Base-by-base conservation (phyloP, 371 early-diverging fungal genomes). In the Dipsacomyces acuminosporus region DNA sequence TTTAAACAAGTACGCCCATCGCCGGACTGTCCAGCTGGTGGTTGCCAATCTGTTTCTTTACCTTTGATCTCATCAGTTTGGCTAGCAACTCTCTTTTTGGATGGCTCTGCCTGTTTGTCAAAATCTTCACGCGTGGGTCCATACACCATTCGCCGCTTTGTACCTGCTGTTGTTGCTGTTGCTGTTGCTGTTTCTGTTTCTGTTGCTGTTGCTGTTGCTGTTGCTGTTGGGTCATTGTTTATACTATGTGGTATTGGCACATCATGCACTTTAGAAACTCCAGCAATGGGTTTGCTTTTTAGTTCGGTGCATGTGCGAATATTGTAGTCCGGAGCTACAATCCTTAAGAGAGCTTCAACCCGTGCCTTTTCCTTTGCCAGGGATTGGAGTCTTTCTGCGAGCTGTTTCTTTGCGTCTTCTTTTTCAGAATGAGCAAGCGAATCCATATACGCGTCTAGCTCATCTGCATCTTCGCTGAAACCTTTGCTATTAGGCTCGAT, bases 1-100 rank as follows among this genome's bases (percentile, higher is more conserved):
- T 74, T 74, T 22, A 74, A 48, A 4, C 52, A 48, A 21, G 74
- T 74, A 19, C 55, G 50, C 1, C 75, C 74, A 13, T 74, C 75
- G 35, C 74, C 74, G 17, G 26, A 56, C 50, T 73, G 74, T 35
- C 44, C 51, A 8, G 43, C n/a, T 2, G 74, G 74, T 5, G 74
- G 69, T 33, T 61, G 61, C 74, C 74, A 73, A 33, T 25, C 30
- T 4, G 40, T 40, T 17, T 59, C 51, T 5, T 38, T 11, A 30
- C 5, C 30, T 5, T 11, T 11, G 11, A 7, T 11, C 30, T 11
- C 30, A 5, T 30, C 11, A 11, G 11, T 7, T 30, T 7, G 30
- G 30, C 11, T 30, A 11, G 5, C 30, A 11, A 11, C 30, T 30
- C 11, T 30, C 7, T 11, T 11, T 30, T 11, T 30, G 30, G 30